Base-by-base conservation (phyloP, 139 green algal species). In the Auxenochlorella protothecoides region DNA sequence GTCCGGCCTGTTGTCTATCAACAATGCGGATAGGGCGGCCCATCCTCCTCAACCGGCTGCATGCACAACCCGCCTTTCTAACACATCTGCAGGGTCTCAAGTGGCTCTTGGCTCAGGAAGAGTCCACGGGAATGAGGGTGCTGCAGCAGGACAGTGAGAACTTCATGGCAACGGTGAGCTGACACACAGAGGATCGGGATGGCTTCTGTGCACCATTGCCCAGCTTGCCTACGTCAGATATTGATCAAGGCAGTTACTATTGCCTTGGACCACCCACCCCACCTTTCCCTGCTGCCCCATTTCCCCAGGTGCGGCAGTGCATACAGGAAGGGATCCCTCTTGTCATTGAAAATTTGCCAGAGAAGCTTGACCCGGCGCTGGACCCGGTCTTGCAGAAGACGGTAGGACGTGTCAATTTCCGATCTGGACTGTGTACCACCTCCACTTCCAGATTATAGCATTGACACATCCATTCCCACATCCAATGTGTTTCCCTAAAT, bases 301-400 rank as follows among this genome's bases (percentile, higher is more conserved):
- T 5, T 52, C 61, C 65, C n/a, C 76, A 83, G 75, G 88, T 93
- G 68, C 83, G 94, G 52, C 72, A 84, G 63, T 92, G 84, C 81
- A 92, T 95, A 52, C 86, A 92, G 72, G 88, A 90, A 54, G 92
- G 92, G 13, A 72, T 85, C 27, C 91, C 92, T 2, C 77, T 97
- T 63, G 76, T 97, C 63, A 87, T 96, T 66, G 92, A 96, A 79
- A 97, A 96, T 72, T 76, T 93, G 59, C 83, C 81, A 3, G 81
- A 95, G 57, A 84, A 92, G 53, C 89, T 97, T 11, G 91, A 96
- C 67, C 85, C 90, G 4, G 91, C 93, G 68, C 77, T 97, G 65
- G 90, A 96, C 72, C 81, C 86, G 10, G 85, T 97, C 57, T 86
- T 96, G 13, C 78, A 85, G 73, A 90, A 89, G 76, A 64, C 72